Percentiles rank a stretch among this genome's conserved stretches.
These are phyloP conservation scores for Yarrowia yakushimensis DNA, from an alignment of 805 yeast species.

Conservation along the genomic window DNA sequence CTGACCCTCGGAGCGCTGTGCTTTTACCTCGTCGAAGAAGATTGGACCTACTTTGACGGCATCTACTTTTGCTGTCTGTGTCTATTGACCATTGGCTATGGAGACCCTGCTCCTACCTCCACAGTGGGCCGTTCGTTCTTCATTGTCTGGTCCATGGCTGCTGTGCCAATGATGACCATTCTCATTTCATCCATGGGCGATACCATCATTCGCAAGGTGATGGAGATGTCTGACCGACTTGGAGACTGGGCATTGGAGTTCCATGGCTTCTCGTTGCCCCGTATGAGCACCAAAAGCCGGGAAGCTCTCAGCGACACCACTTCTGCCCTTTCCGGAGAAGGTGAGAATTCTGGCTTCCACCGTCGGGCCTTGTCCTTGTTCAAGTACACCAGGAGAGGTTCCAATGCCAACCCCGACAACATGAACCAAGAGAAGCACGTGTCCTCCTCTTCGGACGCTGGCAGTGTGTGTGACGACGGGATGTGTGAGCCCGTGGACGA, in stretches of 20 bases:
- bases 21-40: slow-evolving; percentile 53
- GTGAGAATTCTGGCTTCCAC: not conserved
- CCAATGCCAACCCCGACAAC: not conserved
- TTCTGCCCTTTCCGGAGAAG: not conserved
- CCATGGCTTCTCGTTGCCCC: not conserved
- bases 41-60: slow-evolving; percentile 67
- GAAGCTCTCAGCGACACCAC: not conserved
- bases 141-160: slow-evolving; percentile 73
- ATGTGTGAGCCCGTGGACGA: not conserved
- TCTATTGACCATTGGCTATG: slow-evolving; percentile 80
- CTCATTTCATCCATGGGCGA: slow-evolving; percentile 72
- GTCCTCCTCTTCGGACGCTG: not conserved
- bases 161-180: slow-evolving; percentile 87
- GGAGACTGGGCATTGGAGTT: slow-evolving; percentile 28
- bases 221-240: slow-evolving; percentile 26
- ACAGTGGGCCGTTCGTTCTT: slow-evolving; percentile 70
- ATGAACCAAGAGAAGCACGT: not conserved
- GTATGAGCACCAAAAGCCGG: not conserved
- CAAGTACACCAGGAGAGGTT: not conserved
- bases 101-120: slow-evolving; percentile 61
- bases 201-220: slow-evolving; percentile 35
- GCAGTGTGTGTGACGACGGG: not conserved
- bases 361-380: not conserved
- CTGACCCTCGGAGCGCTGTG: slow-evolving; percentile 73
- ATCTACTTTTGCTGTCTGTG: slow-evolving; percentile 77